A percentile compares a stretch with the other conserved stretches of the same genome.
Conservation (phyloP, 2,329 filamentous ascomycete species). For the Trichoderma gracile region DNA sequence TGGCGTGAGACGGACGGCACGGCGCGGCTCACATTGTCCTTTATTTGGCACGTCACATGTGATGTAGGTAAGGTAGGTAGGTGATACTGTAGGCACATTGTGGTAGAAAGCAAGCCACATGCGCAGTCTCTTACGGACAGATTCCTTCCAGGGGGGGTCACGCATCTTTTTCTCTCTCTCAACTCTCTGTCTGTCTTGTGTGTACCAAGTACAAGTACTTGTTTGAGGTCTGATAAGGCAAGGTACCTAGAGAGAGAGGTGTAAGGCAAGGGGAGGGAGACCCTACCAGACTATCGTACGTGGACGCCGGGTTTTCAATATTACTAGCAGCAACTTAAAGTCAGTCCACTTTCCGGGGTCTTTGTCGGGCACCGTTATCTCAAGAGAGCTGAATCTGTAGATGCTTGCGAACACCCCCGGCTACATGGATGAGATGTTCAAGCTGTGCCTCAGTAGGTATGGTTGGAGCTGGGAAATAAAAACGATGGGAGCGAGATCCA, state of each 20-base stretch:
- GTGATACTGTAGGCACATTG: not conserved
- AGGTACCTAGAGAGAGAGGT: too few relatives aligned
- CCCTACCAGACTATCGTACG: too few relatives aligned
- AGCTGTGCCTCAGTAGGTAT: not conserved
- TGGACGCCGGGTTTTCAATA: not conserved
- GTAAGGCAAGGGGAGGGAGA: too few relatives aligned
- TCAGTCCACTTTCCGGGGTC: not conserved
- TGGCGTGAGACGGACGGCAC: not conserved
- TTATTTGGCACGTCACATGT: slow-evolving; percentile 6
- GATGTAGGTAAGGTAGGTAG: too few relatives aligned
- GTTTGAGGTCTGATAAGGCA: too few relatives aligned
- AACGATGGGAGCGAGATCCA: too few relatives aligned
- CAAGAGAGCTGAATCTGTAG: not conserved
- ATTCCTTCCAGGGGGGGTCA: not conserved
- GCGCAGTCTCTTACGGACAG: not conserved
- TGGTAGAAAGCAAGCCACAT: not conserved
- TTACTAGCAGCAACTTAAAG: slow-evolving; percentile 2
- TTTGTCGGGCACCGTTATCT: too few relatives aligned
- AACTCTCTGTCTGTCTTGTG: too few relatives aligned
- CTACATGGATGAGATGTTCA: not conserved
- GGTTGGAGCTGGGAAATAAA: too few relatives aligned
- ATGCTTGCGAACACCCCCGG: not conserved
- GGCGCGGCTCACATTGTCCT: not conserved
- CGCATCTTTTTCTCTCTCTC: not conserved
- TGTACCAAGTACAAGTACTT: too few relatives aligned